A percentile compares a stretch with the other conserved stretches of the same genome.
These are phyloP conservation scores for Alternaria hordeiaustralica DNA, from an alignment of 2,329 filamentous ascomycete genomes.

Conservation along the genomic window DNA sequence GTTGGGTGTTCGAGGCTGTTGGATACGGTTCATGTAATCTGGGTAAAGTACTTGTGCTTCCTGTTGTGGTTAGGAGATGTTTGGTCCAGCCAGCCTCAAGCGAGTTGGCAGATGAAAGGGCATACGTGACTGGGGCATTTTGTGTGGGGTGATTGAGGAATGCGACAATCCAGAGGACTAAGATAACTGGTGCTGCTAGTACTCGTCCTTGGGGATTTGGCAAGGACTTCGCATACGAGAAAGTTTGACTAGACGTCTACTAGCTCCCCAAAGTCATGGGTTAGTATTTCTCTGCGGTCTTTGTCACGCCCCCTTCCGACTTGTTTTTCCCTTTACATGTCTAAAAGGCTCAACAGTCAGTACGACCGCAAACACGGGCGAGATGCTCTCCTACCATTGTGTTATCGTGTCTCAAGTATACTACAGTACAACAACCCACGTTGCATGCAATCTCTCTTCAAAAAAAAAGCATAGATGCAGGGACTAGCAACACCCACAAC, in stretches of 20 bases:
- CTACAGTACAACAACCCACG: neutral
- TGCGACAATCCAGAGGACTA: constrained; percentile 2
- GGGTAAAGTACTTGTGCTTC: constrained; percentile 21
- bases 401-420: neutral
- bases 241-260: neutral
- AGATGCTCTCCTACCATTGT: no score
- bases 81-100: constrained; percentile 6
- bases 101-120: neutral
- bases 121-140: constrained; percentile 5
- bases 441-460: neutral
- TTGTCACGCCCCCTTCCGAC: no score
- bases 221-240: neutral
- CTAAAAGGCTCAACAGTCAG: no score
- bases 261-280: neutral
- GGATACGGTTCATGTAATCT: constrained; percentile 22
- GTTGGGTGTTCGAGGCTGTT: constrained; percentile 18
- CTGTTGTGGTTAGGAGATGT: constrained; percentile 5
- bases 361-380: no score
- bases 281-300: no score
- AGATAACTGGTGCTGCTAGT: neutral
- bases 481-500: neutral
- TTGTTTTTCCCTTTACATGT: no score
- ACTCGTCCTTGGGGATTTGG: no score
- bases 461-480: neutral
- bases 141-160: constrained; percentile 2